These are phyloP conservation scores for Monilinia laxa DNA, from an alignment of 2,329 filamentous ascomycete species.

Conservation along the genomic window DNA sequence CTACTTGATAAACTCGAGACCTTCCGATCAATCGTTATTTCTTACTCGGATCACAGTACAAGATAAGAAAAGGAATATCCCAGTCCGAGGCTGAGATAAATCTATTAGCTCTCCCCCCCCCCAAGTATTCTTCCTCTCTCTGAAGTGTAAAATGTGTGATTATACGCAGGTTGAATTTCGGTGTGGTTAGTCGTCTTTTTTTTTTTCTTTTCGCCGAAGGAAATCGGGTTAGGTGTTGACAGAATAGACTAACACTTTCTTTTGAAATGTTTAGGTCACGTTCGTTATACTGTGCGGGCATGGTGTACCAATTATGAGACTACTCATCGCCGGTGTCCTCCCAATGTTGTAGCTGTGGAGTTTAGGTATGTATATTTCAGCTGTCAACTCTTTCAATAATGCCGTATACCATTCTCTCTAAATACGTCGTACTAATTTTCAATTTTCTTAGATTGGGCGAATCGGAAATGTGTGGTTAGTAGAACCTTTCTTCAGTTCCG, in stretches of 20 bases:
- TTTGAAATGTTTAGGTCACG: conserved; percentile 43
- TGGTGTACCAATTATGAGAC: conserved; percentile 52
- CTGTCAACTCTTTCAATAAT: background rate
- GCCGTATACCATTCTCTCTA: background rate
- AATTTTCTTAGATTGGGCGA: conserved; percentile 32
- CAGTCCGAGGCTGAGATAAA: conserved; percentile 17
- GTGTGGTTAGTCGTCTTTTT: conserved; percentile 40
- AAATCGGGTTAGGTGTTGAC: background rate
- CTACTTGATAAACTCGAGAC: background rate
- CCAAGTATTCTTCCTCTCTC: background rate
- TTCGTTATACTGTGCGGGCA: conserved; percentile 54
- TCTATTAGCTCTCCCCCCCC: conserved; percentile 9
- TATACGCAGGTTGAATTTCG: conserved; percentile 59
- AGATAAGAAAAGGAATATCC: conserved; percentile 14
- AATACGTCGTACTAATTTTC: conserved; percentile 25
- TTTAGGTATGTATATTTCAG: conserved; percentile 31
- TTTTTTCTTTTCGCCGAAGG: background rate
- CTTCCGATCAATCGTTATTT: background rate
- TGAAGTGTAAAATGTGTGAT: conserved; percentile 51
- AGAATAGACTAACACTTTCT: conserved; percentile 11
- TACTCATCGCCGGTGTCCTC: conserved; percentile 55
- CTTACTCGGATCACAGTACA: conserved; percentile 5
- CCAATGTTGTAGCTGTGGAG: conserved; percentile 47
- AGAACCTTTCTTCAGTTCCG: background rate
- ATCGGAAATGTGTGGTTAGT: conserved; percentile 37